Base-by-base conservation (phyloP, 148 eudicot genomes). In the Camellia sinensis region DNA sequence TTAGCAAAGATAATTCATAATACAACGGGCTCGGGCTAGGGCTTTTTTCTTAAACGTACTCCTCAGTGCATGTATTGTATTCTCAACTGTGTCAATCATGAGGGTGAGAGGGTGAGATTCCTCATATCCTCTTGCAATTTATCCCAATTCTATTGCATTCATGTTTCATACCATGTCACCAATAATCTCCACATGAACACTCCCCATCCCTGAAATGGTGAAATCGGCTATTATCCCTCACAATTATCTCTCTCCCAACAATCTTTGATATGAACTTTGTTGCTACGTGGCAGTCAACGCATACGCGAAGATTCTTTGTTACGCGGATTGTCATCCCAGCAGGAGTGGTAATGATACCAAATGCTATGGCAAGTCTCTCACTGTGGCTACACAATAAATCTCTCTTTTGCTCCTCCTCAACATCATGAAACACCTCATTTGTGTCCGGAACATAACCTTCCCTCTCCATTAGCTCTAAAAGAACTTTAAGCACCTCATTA, bases 161-260 rank as follows among this genome's bases (percentile, higher is more conserved):
- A 62, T 54, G 44, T 61, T 44, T 62, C 67, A 18, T 65, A 29
- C 48, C 45, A 66, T 48, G 40, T 79, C 85, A 89, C 92, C 92
- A 89, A 74, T 89, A 92, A 84, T 90, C 93, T 62, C 89, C 84
- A 78, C 96, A 92, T 5, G 92, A 92, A 72, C 94, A 89, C 43
- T 84, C 75, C 18, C 89, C 90, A 69, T 89, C 90, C 75, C 76
- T 87, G 72, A 91, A 92, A 88, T 89, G 91, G 82, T 89, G 94
- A 83, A 89, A 89, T 62, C 89, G 80, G 73, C 80, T 82, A 71
- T 82, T 85, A 78, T 92, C 92, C 75, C 92, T 88, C 29, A 89
- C 90, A 60, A 90, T 77, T 41, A 89, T 90, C 75, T 88, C 89
- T 81, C 92, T 86, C 44, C 60, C 77, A 62, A 86, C 84, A 71